Percentiles rank a stretch among this genome's conserved stretches.
Conservation (phyloP, 2,329 filamentous ascomycete genomes). For the Xylaria sp. region DNA sequence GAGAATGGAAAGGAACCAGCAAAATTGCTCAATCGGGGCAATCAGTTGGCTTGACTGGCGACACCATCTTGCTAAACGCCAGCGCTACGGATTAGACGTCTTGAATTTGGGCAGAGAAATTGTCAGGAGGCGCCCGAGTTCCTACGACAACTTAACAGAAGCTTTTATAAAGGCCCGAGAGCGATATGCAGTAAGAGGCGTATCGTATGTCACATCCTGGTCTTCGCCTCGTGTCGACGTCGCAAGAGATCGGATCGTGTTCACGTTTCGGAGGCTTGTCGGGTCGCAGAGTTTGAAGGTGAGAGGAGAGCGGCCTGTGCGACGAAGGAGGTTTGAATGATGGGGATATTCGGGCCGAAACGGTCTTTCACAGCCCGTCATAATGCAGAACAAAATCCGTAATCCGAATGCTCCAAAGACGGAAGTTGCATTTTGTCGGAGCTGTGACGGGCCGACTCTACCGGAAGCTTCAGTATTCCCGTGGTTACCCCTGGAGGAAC, state of each 20-base stretch:
- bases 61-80: not conserved
- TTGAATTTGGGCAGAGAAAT: not conserved
- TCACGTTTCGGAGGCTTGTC: not conserved
- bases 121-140: not conserved
- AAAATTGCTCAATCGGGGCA: not conserved
- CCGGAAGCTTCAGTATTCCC: not conserved
- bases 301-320: not conserved
- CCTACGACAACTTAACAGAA: not conserved
- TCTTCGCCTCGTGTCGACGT: not conserved
- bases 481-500: not conserved
- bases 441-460: not conserved
- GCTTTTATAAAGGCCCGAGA: not conserved
- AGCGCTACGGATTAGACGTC: no score
- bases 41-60: not conserved
- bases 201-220: not conserved
- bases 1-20: not conserved
- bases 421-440: not conserved
- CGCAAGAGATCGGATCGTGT: not conserved
- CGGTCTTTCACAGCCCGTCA: not conserved
- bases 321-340: not conserved
- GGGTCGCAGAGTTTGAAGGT: not conserved
- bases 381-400: not conserved
- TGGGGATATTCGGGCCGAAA: not conserved
- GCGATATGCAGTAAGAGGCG: no score
- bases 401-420: not conserved